A percentile compares a stretch with the other conserved stretches of the same genome.
Conservation (phyloP, 2,329 filamentous ascomycete genomes). For the Phyllosticta citrichinensis region DNA sequence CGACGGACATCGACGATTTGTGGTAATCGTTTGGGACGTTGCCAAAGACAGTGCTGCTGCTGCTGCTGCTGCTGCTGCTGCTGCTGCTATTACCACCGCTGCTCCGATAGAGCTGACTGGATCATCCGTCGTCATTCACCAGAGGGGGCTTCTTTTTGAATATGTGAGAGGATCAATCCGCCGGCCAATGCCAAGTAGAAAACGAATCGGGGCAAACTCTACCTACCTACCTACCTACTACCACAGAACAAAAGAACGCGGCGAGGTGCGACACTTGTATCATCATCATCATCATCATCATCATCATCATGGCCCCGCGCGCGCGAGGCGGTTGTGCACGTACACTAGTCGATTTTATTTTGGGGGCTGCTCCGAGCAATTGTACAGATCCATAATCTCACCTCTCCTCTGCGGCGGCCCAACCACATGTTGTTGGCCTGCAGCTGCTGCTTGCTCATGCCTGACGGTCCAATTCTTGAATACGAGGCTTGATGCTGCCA, state of each 20-base stretch:
- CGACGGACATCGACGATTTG: neutral
- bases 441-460: neutral
- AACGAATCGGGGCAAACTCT: neutral
- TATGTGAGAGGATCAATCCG: too few species aligned
- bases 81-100: neutral
- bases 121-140: too few species aligned
- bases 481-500: too few species aligned
- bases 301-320: conserved; percentile 1
- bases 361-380: conserved; percentile 6
- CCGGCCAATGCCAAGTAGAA: neutral
- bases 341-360: conserved; percentile 5
- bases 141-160: too few species aligned
- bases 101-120: too few species aligned
- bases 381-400: conserved; percentile 7
- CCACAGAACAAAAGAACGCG: neutral
- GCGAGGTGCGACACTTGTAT: conserved; percentile 6
- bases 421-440: neutral
- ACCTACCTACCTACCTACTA: neutral
- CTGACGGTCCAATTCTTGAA: too few species aligned
- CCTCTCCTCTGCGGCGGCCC: neutral
- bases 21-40: neutral
- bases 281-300: neutral
- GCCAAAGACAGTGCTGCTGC: neutral
- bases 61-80: neutral
- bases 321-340: neutral